Evolutionary conservation across 495 filamentous ascomycete species (phyloP).

Genomic region (Penicillium ochrochloron): DNA sequence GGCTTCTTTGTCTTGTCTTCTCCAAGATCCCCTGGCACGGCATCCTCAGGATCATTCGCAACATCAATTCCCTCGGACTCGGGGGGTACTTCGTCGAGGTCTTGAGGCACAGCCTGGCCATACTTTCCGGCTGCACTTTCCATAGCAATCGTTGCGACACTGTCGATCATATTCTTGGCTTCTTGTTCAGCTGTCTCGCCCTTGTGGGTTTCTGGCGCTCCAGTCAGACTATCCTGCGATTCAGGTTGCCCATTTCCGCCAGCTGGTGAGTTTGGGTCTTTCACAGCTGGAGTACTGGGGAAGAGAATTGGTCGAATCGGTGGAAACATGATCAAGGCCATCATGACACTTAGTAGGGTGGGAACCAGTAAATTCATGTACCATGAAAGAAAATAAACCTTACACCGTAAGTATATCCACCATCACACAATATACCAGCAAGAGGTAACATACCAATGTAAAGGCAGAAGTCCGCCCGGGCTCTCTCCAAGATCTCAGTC

Average conservation of each 20-base stretch:
- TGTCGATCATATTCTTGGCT: conserved; percentile 78
- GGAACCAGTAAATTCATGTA: conserved; percentile 74
- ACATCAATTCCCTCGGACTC: conserved; percentile 61
- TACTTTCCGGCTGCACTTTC: conserved; percentile 77
- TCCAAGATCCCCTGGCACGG: conserved; percentile 56
- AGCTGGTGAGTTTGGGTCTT: conserved; percentile 58
- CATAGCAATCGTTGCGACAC: conserved; percentile 74
- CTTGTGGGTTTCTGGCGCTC: conserved; percentile 81
- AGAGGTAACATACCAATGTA: conserved; percentile 52
- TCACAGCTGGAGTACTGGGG: conserved; percentile 71
- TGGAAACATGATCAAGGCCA: conserved; percentile 71
- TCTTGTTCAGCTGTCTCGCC: conserved; percentile 88
- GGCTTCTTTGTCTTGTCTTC: conserved; percentile 87
- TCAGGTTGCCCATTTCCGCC: conserved; percentile 73
- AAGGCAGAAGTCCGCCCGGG: conserved; percentile 69
- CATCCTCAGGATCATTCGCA: conserved; percentile 57
- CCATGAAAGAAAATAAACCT: conserved; percentile 80
- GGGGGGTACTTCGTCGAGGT: conserved; percentile 46
- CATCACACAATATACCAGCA: background rate
- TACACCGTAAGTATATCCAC: background rate
- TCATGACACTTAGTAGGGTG: conserved; percentile 55
- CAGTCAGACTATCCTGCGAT: conserved; percentile 77
- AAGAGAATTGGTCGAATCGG: conserved; percentile 68
- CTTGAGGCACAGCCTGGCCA: conserved; percentile 55
- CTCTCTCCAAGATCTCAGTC: conserved; percentile 83